Percentiles rank a stretch among this genome's conserved stretches.
These are phyloP conservation scores for Megacollybia marginata DNA, from an alignment of 768 basidiomycete genomes.

Conservation along the genomic window DNA sequence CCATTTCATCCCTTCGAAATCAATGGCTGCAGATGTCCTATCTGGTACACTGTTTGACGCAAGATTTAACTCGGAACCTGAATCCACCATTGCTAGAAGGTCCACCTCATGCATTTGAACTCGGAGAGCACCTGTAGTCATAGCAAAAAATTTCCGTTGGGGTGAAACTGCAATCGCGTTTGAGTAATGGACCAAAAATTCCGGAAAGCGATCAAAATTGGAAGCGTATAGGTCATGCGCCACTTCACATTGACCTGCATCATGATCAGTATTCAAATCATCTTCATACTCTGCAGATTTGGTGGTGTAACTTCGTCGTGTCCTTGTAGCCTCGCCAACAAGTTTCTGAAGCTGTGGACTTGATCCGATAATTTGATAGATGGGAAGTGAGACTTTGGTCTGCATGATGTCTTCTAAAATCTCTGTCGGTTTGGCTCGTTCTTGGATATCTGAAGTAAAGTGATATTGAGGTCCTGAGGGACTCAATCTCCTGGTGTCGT, in stretches of 20 bases:
- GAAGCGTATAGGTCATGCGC: background rate
- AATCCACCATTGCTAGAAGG: background rate
- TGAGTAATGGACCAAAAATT: background rate
- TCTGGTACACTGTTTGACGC: background rate
- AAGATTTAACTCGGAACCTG: background rate
- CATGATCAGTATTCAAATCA: background rate
- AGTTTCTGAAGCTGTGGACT: background rate
- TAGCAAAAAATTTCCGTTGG: background rate
- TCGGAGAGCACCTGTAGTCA: background rate
- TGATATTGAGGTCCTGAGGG: background rate
- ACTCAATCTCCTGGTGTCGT: background rate
- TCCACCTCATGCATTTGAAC: background rate
- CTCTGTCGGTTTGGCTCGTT: background rate
- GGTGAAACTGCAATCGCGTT: background rate
- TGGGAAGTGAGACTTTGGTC: background rate
- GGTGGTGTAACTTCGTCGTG: too few relatives aligned
- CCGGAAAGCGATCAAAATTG: background rate
- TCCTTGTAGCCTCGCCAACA: background rate
- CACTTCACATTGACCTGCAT: background rate
- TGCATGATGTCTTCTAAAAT: background rate
- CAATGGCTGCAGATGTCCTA: background rate
- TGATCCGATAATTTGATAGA: background rate
- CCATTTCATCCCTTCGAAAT: conserved; percentile 15
- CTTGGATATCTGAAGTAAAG: background rate
- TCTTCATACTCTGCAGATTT: background rate